Evolutionary conservation across 768 basidiomycete genomes (phyloP), one percentile per base, ranked within the genome.

Genomic region (Xanthoconium stramineum): DNA sequence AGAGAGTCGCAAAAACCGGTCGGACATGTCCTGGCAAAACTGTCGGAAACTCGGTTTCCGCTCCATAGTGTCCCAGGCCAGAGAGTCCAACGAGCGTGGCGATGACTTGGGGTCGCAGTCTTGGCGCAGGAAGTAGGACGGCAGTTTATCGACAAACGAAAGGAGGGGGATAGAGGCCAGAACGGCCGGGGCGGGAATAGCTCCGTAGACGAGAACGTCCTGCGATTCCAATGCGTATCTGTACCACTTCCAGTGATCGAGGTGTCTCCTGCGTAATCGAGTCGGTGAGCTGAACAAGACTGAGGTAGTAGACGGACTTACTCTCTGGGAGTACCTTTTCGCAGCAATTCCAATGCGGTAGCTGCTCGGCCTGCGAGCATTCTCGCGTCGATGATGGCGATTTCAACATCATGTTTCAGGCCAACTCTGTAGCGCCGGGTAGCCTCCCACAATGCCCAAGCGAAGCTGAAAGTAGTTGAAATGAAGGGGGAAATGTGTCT

Each of bases 381-480:
- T 46, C 72, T 73, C 3, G 86, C 82, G 73, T 91, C 88, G 64
- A 91, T 90, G 54, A 91, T 75, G 14, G 89, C 89, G 58, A 91
- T 89, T 68, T 91, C 80, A 30, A 91, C 74, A 53, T 88, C 83
- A 58, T 89, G 86, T 69, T 91, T 91, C 51, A 89, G 72, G 38
- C 83, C 84, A 37, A 77, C 72, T 61, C 85, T 82, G 65, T 88
- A 89, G n/a, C 89, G 82, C 54, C 86, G 76, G 20, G 86, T 78
- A 5, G 88, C 89, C 67, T 91, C 89, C 88, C 88, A 91, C 37
- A 91, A 77, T 9, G 88, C 83, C 89, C 89, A 91, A 37, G 80
- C 81, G 61, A 91, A 88, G 73, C 86, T 90, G 68, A 91, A 90
- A 6, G 89, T 89, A 3, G 87, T 80, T 3, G 89, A 87, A 43